Evolutionary conservation across 176 grass and related monocot species (phyloP).

Genomic region (Eragrostis nindensis): DNA sequence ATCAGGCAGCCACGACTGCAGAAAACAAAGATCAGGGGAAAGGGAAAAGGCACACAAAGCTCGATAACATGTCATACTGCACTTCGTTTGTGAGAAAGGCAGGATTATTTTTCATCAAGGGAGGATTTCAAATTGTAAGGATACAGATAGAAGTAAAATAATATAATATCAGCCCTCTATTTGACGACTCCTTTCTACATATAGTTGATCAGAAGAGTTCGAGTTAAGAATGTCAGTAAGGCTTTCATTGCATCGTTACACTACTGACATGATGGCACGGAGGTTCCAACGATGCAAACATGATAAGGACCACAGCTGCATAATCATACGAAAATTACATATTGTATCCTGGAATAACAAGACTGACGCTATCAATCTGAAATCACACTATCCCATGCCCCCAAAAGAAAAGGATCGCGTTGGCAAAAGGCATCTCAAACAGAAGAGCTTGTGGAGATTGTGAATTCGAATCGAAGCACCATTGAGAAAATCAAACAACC

Average conservation of each 20-base stretch:
- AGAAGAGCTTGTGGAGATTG: background rate
- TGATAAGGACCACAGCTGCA: background rate
- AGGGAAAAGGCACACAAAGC: background rate
- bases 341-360: background rate
- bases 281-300: background rate
- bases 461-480: background rate
- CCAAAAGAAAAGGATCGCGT: background rate
- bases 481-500: background rate
- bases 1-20: conserved; percentile 24
- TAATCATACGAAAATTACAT: background rate
- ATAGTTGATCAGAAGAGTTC: background rate
- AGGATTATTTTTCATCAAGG: background rate
- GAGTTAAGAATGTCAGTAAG: background rate
- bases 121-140: background rate
- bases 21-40: background rate
- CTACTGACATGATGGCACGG: background rate
- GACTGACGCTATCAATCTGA: background rate
- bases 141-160: background rate
- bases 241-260: background rate
- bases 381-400: background rate
- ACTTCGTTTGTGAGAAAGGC: background rate
- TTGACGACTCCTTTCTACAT: background rate
- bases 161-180: too few relatives aligned
- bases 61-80: background rate
- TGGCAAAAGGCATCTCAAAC: background rate